phyloP scores from a whole-genome alignment of 148 eudicot genomes.

The Rhododendron ovatum region DNA sequence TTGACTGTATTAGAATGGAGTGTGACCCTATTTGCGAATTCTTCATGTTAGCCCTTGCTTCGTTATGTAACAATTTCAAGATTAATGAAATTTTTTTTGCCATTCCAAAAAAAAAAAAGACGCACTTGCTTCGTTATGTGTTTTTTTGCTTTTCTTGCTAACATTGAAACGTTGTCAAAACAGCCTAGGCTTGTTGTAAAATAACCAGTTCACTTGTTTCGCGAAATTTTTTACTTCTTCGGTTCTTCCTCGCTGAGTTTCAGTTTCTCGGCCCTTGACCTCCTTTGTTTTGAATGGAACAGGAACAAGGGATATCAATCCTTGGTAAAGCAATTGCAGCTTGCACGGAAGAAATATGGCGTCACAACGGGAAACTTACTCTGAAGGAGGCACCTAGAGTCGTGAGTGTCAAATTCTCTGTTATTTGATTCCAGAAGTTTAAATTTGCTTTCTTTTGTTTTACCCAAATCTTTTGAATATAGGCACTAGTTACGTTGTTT shows the following conservation, averaged over 20 bases:
- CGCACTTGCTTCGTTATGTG: too few species aligned
- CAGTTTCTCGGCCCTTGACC: not conserved
- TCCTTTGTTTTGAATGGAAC: not conserved
- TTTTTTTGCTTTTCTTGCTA: not conserved
- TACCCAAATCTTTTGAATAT: not conserved
- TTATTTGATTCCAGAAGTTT: not conserved
- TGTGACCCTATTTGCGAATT: not conserved
- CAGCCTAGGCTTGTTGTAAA: not conserved
- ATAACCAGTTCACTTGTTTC: not conserved
- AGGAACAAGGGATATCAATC: constrained; percentile 90
- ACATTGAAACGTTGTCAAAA: not conserved
- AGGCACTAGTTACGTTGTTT: not conserved
- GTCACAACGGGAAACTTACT: constrained; percentile 74
- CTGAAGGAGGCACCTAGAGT: constrained; percentile 88
- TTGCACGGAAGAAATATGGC: constrained; percentile 68
- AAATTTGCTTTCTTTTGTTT: not conserved
- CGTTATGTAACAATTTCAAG: too few species aligned
- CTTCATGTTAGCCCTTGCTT: too few species aligned
- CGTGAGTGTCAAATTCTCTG: not conserved
- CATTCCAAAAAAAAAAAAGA: too few species aligned
- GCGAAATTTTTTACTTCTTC: not conserved
- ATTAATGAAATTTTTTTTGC: too few species aligned
- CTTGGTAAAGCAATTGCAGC: constrained; percentile 75
- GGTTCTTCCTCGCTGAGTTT: too few species aligned
- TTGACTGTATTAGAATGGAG: not conserved